Base-by-base conservation (phyloP, 1,284 basidiomycete genomes). In the Ustilago curta region DNA sequence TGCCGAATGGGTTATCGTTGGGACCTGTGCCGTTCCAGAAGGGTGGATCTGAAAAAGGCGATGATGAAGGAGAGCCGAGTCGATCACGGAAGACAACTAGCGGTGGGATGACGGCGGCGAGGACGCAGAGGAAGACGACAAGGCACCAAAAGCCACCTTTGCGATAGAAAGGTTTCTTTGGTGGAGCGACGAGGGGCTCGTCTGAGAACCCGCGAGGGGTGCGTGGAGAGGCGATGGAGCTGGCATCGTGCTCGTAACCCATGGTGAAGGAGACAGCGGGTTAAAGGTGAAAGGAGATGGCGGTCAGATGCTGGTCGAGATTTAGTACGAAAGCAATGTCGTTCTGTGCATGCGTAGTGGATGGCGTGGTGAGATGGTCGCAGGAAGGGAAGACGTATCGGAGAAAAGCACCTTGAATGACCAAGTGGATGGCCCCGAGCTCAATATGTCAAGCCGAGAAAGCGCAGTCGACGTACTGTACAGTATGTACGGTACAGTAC, bases 1-100 rank as follows among this genome's bases (percentile, higher is more conserved):
- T 69, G 49, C 71, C 71, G 37, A 74, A 74, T 0, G 71, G 71
- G 29, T 74, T 74, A 27, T 62, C 21, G 59, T 66, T 74, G 8
- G 71, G 71, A 21, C 71, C 71, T 12, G 66, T 69, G 8, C 71
- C 71, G 47, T 74, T 74, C 71, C 71, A 74, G 44, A 74, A 66
- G 0, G 71, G 71, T 50, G 58, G 70, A 6, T 74, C 57, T 43
- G 52, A 57, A 23, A 39, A 59, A 11, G 63, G 51, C 4, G 57
- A 52, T 11, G 21, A 52, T 3, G 57, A 21, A 7, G 43, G 40
- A 18, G 53, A 16, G 8, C 42, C 37, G 2, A 73, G 54, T 12
- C 62, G 54, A 19, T 69, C 61, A 18, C 71, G 66, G 42, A 59
- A 74, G 32, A 69, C 49, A 12, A 74, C 66, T 2, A 69, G 55